These are phyloP conservation scores for Besnoitia besnoiti DNA, from an alignment of 169 alveolate species.

Conservation along the genomic window DNA sequence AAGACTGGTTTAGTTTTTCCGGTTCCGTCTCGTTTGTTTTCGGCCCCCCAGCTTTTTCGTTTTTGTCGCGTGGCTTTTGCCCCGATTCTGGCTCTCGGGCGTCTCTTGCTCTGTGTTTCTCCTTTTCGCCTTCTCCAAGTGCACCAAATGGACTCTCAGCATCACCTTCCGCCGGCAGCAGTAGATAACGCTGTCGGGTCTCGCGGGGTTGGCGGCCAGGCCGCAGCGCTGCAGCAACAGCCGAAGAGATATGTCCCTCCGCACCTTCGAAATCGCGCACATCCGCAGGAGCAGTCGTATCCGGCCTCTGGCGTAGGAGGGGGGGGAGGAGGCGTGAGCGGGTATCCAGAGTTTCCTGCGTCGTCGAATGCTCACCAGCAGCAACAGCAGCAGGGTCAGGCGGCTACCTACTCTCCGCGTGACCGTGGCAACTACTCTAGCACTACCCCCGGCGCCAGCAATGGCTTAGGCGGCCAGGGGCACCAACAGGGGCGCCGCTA, in stretches of 20 bases:
- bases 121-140: not conserved
- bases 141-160: not conserved
- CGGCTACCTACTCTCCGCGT: not conserved
- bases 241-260: conserved; percentile 1
- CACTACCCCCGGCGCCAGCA: not conserved
- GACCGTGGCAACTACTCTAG: not conserved
- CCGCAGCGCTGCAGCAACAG: not conserved
- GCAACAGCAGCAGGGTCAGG: not conserved
- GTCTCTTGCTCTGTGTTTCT: not conserved
- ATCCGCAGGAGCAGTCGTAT: not conserved
- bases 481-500: not conserved
- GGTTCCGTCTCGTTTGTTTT: not conserved
- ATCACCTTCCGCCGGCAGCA: not conserved
- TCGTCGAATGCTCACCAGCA: not conserved
- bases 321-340: not conserved
- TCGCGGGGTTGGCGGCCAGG: not conserved
- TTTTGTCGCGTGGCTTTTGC: not conserved
- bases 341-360: not conserved
- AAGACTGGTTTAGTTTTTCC: not conserved
- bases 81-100: not conserved
- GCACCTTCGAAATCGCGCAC: not conserved
- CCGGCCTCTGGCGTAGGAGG: no score
- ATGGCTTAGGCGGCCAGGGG: not conserved
- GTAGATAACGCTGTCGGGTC: not conserved
- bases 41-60: not conserved